A percentile compares a stretch with the other conserved stretches of the same genome.
Evolutionary conservation across 2,329 filamentous ascomycete species (phyloP).

Genomic region (Ophioceras dolichostomum): DNA sequence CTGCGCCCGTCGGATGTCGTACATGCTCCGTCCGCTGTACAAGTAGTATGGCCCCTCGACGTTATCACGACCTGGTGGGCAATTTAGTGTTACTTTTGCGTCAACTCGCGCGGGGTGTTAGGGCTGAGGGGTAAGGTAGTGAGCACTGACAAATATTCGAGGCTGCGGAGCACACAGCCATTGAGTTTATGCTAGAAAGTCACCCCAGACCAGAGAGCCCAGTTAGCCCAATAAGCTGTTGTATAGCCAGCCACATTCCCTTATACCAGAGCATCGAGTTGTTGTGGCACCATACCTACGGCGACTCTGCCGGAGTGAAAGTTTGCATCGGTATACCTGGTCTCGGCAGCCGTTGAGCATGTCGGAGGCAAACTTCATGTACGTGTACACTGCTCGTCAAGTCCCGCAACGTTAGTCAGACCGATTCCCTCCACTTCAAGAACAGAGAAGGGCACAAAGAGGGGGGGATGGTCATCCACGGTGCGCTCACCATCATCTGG

Average conservation of each 20-base stretch:
- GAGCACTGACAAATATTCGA: conserved; percentile 28
- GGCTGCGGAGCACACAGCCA: conserved; percentile 36
- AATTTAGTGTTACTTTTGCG: not conserved
- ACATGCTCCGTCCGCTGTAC: conserved; percentile 30
- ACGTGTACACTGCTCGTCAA: conserved; percentile 2
- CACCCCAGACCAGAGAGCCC: no score
- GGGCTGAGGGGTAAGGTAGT: not conserved
- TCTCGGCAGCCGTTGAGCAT: conserved; percentile 32
- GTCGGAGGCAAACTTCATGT: conserved; percentile 6
- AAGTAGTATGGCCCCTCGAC: conserved; percentile 36
- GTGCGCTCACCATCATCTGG: conserved; percentile 1
- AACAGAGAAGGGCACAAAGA: no score
- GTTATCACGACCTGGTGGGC: conserved; percentile 29
- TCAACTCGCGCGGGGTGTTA: no score
- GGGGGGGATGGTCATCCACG: no score
- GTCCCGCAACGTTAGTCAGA: no score
- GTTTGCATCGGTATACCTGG: conserved; percentile 20
- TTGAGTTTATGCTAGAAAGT: conserved; percentile 4
- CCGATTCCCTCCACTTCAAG: no score
- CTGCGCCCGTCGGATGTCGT: conserved; percentile 38
- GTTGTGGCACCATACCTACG: no score
- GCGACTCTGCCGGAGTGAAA: not conserved
- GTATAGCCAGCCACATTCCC: no score
- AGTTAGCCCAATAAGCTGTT: no score
- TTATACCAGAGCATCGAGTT: no score